Evolutionary conservation across 2,329 filamentous ascomycete genomes (phyloP).

Genomic region (Juglanconis sp.): DNA sequence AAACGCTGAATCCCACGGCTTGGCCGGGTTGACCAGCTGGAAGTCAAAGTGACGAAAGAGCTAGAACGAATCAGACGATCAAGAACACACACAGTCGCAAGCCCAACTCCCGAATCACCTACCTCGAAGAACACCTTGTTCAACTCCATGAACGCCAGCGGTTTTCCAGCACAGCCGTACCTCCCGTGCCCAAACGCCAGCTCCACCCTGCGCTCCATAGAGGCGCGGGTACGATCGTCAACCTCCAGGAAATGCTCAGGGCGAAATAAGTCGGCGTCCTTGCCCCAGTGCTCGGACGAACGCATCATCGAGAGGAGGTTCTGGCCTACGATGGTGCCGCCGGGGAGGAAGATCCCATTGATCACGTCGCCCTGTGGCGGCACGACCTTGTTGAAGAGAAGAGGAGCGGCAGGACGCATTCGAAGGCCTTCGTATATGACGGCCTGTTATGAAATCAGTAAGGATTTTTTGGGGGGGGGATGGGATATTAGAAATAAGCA

Average conservation of each 20-base stretch:
- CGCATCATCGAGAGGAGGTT: conserved; percentile 18
- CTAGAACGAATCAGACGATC: not conserved
- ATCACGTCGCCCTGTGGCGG: conserved; percentile 28
- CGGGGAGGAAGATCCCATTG: conserved; percentile 29
- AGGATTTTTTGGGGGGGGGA: not conserved
- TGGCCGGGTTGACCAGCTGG: conserved; percentile 9
- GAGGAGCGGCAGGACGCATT: not conserved
- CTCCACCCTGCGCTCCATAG: conserved; percentile 32
- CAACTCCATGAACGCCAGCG: conserved; percentile 41
- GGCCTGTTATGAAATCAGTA: not conserved
- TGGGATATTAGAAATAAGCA: not conserved
- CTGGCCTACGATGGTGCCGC: conserved; percentile 24
- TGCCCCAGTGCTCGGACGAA: conserved; percentile 31
- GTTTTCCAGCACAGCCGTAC: conserved; percentile 39
- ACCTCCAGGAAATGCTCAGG: conserved; percentile 57
- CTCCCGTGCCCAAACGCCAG: conserved; percentile 38
- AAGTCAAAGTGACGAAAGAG: conserved; percentile 15
- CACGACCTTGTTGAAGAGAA: conserved; percentile 21
- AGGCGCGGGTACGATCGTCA: conserved; percentile 31
- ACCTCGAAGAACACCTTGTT: conserved; percentile 41
- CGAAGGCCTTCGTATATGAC: conserved; percentile 11
- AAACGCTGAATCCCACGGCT: conserved; percentile 3
- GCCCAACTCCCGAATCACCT: not conserved
- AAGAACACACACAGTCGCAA: not conserved
- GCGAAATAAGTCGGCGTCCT: conserved; percentile 55